phyloP scores from a whole-genome alignment of 148 eudicot species.

The Rhododendron ovatum region DNA sequence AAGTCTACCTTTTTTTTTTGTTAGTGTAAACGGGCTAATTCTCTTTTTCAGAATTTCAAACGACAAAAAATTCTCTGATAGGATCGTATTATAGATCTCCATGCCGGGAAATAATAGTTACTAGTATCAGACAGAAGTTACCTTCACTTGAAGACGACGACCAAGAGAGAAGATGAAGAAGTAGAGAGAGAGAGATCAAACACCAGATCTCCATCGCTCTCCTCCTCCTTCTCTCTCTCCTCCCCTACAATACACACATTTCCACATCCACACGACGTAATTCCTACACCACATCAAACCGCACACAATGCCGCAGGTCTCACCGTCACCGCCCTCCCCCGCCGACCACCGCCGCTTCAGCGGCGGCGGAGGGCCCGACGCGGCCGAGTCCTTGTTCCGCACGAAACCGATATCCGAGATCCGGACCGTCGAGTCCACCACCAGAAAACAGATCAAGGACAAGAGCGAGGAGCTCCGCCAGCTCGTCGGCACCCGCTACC shows the following conservation, averaged over 20 bases:
- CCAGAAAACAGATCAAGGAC: conserved; percentile 76
- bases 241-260: not conserved
- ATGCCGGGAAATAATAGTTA: not conserved
- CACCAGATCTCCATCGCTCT: not conserved
- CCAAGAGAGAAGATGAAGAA: not conserved
- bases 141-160: not conserved
- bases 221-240: not conserved
- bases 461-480: conserved; percentile 91
- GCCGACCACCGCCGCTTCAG: conserved; percentile 2
- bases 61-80: too few species aligned
- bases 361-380: conserved; percentile 11
- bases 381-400: conserved; percentile 35
- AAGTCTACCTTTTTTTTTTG: too few species aligned
- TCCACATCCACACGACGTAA: not conserved
- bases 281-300: not conserved
- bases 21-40: too few species aligned
- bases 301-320: conserved; percentile 39
- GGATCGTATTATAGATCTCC: too few species aligned
- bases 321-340: conserved; percentile 11
- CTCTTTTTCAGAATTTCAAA: too few species aligned
- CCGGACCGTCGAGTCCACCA: conserved; percentile 41
- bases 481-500: conserved; percentile 73
- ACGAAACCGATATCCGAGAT: conserved; percentile 41
- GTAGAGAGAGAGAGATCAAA: not conserved
- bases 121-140: not conserved